Conservation (phyloP, 805 yeast species). For the Wickerhamia fluorescens region DNA sequence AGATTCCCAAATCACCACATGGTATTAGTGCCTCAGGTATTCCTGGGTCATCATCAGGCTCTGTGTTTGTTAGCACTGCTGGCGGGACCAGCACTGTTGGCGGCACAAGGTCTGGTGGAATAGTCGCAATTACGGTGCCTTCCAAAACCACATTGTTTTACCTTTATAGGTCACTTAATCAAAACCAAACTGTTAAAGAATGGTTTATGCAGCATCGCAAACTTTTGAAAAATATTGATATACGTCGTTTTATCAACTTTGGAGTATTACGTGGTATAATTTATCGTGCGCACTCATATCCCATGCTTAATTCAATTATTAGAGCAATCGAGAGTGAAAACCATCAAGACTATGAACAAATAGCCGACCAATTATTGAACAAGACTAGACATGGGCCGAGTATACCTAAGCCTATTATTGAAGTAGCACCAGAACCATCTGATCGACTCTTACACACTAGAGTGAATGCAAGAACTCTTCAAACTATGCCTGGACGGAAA, state of each 20-base stretch:
- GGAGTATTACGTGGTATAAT: constrained; percentile 80
- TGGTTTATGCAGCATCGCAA: constrained; percentile 73
- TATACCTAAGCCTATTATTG: neutral
- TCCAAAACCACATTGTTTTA: constrained; percentile 61
- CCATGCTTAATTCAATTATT: constrained; percentile 44
- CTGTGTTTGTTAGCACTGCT: neutral
- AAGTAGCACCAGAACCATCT: constrained; percentile 1
- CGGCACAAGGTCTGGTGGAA: too few relatives aligned
- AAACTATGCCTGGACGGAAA: constrained; percentile 18
- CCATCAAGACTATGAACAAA: constrained; percentile 9
- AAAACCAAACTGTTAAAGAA: constrained; percentile 66
- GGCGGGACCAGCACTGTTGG: constrained; percentile 1
- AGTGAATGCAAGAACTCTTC: constrained; percentile 10
- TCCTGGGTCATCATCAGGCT: constrained; percentile 5
- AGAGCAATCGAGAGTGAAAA: constrained; percentile 28
- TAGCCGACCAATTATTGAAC: constrained; percentile 10
- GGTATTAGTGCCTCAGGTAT: constrained; percentile 4
- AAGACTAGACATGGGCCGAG: constrained; percentile 2
- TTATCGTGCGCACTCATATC: constrained; percentile 73
- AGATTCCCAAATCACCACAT: too few relatives aligned
- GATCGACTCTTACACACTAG: constrained; percentile 7
- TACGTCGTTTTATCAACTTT: constrained; percentile 78
- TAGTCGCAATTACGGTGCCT: constrained; percentile 40
- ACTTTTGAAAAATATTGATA: constrained; percentile 59
- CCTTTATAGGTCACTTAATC: constrained; percentile 70